A percentile compares a stretch with the other conserved stretches of the same genome.
phyloP scores from a whole-genome alignment of 2,329 filamentous ascomycete genomes.

The Alternaria infectoria region DNA sequence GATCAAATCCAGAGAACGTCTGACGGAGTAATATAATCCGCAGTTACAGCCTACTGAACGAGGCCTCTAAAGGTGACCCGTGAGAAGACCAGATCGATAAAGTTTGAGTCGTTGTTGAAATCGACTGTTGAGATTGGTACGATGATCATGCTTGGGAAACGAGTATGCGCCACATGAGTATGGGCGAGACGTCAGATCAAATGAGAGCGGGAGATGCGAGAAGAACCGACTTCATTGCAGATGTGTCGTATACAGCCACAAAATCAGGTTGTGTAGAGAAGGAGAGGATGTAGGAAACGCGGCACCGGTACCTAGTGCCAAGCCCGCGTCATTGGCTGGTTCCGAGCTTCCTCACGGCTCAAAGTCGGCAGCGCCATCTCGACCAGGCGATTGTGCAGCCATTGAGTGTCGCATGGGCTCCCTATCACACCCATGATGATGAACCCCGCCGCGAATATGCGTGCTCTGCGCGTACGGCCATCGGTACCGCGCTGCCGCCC shows the following conservation, averaged over 20 bases:
- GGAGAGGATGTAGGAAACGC: not conserved
- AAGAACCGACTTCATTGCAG: not conserved
- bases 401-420: constrained; percentile 27
- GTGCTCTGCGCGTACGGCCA: constrained; percentile 36
- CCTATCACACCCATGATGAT: constrained; percentile 28
- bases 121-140: not conserved
- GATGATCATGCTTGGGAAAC: not conserved
- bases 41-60: not conserved
- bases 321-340: constrained; percentile 12
- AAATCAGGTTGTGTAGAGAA: not conserved
- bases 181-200: not conserved
- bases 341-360: constrained; percentile 1
- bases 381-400: constrained; percentile 23
- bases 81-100: not conserved
- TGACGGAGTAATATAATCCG: not conserved
- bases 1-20: not conserved
- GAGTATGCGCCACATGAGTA: not conserved
- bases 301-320: not conserved
- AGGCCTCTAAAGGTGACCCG: not conserved
- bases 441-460: constrained; percentile 35
- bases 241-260: not conserved
- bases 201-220: not conserved
- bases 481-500: constrained; percentile 23
- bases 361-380: not conserved
- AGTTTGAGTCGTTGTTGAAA: not conserved